Conservation (phyloP, 2,329 filamentous ascomycete species). For the Talaromyces sp. region DNA sequence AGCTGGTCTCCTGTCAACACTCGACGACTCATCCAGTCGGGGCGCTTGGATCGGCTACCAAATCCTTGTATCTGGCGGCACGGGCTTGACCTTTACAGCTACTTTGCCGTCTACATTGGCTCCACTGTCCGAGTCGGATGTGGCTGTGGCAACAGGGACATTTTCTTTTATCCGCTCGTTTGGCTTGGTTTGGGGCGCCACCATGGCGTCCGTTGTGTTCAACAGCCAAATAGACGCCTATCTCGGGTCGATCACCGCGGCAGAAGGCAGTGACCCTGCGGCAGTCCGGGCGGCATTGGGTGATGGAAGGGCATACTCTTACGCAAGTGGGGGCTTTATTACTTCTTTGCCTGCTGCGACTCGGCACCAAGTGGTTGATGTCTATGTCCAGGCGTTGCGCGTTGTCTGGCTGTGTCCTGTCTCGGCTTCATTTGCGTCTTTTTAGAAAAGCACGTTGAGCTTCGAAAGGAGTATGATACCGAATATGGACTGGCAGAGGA, state of each 20-base stretch:
- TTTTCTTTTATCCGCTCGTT: not conserved
- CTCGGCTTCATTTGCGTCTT: not conserved
- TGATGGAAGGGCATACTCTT: not conserved
- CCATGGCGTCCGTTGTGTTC: not conserved
- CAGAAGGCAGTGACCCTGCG: not conserved
- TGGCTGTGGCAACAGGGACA: conserved; percentile 1
- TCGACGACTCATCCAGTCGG: not conserved
- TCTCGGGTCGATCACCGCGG: not conserved
- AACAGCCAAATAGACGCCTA: not conserved
- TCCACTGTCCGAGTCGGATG: not conserved
- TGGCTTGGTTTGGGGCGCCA: not conserved
- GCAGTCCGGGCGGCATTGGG: not conserved
- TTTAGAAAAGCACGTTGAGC: not conserved
- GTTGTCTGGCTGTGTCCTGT: not conserved
- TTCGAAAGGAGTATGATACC: not conserved
- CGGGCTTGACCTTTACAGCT: not conserved
- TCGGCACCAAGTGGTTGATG: not conserved
- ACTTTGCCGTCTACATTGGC: conserved; percentile 1
- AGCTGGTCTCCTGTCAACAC: not conserved
- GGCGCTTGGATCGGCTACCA: not conserved
- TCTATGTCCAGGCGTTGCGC: not conserved
- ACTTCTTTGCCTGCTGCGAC: not conserved
- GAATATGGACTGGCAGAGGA: not conserved
- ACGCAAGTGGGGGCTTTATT: not conserved
- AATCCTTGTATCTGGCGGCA: not conserved